phyloP scores from a whole-genome alignment of 164 flowering plant species.

The Taxillus chinensis region DNA sequence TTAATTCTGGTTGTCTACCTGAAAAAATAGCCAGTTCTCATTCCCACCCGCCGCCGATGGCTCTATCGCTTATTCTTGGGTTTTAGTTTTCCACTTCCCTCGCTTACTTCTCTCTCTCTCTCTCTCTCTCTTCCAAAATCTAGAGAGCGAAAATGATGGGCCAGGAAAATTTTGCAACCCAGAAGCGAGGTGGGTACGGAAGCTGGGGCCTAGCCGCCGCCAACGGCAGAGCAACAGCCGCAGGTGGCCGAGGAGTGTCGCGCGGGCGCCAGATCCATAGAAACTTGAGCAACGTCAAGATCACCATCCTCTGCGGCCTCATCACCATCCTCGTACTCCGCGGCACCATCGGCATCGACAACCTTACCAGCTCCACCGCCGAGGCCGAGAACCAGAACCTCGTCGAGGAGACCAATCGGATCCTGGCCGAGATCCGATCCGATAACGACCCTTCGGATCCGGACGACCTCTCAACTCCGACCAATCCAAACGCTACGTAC shows the following conservation, averaged over 20 bases:
- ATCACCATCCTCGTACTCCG: slow-evolving; percentile 85
- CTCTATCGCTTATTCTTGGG: too few species aligned
- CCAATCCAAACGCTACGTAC: slow-evolving; percentile 44
- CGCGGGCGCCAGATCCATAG: slow-evolving; percentile 69
- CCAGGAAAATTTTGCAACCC: slow-evolving; percentile 31
- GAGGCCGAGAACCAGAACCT: slow-evolving; percentile 35
- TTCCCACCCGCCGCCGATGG: too few species aligned
- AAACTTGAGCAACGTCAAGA: slow-evolving; percentile 80
- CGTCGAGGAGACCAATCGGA: slow-evolving; percentile 50
- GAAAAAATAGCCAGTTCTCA: too few species aligned
- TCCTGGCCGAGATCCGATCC: slow-evolving; percentile 75
- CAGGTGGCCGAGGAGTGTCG: slow-evolving; percentile 10
- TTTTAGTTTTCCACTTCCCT: too few species aligned
- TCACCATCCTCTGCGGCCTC: slow-evolving; percentile 83
- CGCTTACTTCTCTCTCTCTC: not conserved
- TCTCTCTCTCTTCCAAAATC: not conserved
- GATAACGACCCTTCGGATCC: slow-evolving; percentile 44
- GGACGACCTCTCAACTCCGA: slow-evolving; percentile 20
- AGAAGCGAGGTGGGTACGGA: slow-evolving; percentile 29
- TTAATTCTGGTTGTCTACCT: too few species aligned
- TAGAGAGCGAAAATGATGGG: slow-evolving; percentile 22
- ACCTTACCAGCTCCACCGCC: slow-evolving; percentile 31
- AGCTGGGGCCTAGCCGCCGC: slow-evolving; percentile 21
- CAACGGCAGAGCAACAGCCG: not conserved
- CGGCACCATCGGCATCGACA: slow-evolving; percentile 77